Evolutionary conservation across 2,329 filamentous ascomycete genomes (phyloP).

Genomic region (Zymoseptoria ardabiliae): DNA sequence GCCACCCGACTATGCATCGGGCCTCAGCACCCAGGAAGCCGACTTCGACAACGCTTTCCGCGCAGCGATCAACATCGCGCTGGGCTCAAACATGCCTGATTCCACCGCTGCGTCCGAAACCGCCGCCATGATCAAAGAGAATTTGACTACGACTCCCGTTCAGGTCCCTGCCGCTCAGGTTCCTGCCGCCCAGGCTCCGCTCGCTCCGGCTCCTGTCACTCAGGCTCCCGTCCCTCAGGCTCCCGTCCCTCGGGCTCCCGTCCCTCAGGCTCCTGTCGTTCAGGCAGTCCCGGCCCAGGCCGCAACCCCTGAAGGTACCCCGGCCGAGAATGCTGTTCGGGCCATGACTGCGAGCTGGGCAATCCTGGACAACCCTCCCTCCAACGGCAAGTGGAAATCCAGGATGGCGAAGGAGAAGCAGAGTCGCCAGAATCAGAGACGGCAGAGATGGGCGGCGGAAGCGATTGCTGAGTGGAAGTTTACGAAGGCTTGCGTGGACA

Average conservation of each 20-base stretch:
- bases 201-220: too few species aligned
- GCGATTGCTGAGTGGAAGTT: neutral
- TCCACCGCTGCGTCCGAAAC: neutral
- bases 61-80: neutral
- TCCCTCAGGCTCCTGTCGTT: too few species aligned
- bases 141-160: neutral
- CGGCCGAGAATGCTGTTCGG: neutral
- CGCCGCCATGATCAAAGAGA: neutral
- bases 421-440: neutral
- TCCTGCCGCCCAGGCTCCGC: too few species aligned
- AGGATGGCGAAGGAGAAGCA: neutral
- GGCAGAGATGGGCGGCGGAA: neutral
- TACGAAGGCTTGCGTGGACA: neutral
- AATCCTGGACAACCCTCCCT: neutral
- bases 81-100: too few species aligned
- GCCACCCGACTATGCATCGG: neutral
- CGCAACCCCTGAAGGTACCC: too few species aligned
- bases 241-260: too few species aligned
- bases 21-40: neutral
- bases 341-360: neutral
- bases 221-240: too few species aligned
- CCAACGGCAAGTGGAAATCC: neutral
- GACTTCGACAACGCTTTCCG: neutral
- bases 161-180: too few species aligned
- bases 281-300: neutral